Evolutionary conservation across 192 early-diverging fungal species (phyloP), one percentile per base, ranked within the genome.

Genomic region (Chytriomyces confervae): DNA sequence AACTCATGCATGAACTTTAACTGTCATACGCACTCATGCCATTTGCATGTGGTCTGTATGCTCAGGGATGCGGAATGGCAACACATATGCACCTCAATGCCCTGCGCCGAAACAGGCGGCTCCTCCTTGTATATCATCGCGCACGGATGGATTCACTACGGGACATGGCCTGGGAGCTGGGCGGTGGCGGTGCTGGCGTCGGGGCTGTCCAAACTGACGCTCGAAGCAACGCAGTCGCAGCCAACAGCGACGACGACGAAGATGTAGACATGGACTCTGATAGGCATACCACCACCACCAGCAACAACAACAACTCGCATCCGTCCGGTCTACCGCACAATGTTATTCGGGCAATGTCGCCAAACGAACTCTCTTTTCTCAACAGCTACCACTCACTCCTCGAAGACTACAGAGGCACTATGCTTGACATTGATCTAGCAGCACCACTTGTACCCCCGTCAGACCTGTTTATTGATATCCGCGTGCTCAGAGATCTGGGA

Each of bases 381-480:
- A 61, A 81, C 10, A 84, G 83, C 4, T 96, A 97, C 62, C 81
- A 89, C 18, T 80, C 83, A 0, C 79, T 94, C 36, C 86, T 95
- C 46, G 87, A 85, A 48, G 81, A 81, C 5, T 97, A 95, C 77
- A 86, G 92, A 45, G 89, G 89, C 36, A 84, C 83, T 68, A 84
- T 82, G 27, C 84, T 85, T 50, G 86, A 93, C 29, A 85, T 97
- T 0, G 96, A 97, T 80, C 80, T 98, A 80, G 86, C 91, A 0
- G 90, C 91, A 8, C 89, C 91, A 50, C 85, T 94, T 50, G 78
- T 91, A 0, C 97, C 97, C 46, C 97, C 97, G 7, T 88, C 89
- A 76, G 96, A 99, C 77, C 77, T 97, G 74, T 96, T 93, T 84
- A 92, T 96, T n/a, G 93, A 94, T 71, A 93, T 99, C 36, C 81